Base-by-base conservation (phyloP, 805 yeast species). In the Torulaspora gathmanii region DNA sequence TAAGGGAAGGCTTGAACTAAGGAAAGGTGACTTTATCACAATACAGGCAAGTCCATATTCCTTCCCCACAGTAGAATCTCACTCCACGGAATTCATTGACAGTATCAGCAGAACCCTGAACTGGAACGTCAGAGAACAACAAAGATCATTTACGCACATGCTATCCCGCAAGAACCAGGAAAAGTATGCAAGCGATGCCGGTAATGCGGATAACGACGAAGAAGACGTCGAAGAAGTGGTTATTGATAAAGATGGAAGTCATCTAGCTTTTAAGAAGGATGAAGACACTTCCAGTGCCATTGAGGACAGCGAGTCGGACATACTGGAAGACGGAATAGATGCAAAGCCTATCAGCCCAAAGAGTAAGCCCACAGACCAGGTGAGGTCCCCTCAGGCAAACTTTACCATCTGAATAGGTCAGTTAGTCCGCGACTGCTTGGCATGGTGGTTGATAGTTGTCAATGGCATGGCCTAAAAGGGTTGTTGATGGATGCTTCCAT, bases 81-180 rank as follows among this genome's bases (percentile, higher is more conserved):
- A 84, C 17, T 74, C 80, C 45, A 77, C 84, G 4, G 93, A 87
- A 64, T 81, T 86, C 68, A 74, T 93, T 64, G 95, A 89, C 63
- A 76, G 88, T 58, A 89, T 88, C 37, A 78, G 91, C 63, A 71
- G 95, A 56, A 82, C 95, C 23, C 69, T 93, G 60, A 88, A 91
- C 61, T 93, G 99, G 99, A 91, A 91, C 63, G 88, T 78, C 22
- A 76, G 97, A 53, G 93, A 88, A 60, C 81, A 81, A 45, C 97
- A 91, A 61, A 87, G 86, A 57, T 83, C 95, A 3, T 85, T 87
- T 61, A 75, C 75, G 4, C 83, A 78, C 58, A 65, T 77, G 55
- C 63, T 80, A 28, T 77, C 83, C 31, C 79, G 75, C 22, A 75
- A 77, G 62, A 81, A 79, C 57, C 71, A 74, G 54, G 70, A 68